These are phyloP conservation scores for Medicago truncatula DNA, from an alignment of 306 rosid species.

Conservation along the genomic window DNA sequence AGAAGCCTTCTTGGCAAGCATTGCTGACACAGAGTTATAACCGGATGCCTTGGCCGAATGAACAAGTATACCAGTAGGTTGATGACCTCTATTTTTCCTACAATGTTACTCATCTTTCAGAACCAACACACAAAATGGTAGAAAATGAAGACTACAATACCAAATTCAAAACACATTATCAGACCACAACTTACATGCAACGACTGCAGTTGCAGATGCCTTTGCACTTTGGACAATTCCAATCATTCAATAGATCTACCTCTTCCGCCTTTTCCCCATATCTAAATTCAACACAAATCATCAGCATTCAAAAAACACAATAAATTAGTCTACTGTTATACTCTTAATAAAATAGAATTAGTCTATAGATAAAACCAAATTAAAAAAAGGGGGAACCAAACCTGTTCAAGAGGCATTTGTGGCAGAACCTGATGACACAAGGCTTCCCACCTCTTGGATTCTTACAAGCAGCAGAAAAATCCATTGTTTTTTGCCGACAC, in stretches of 20 bases:
- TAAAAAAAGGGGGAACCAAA: slow-evolving; percentile 27
- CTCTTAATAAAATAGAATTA: not conserved
- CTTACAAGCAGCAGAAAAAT: slow-evolving; percentile 61
- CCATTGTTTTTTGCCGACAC: slow-evolving; percentile 83
- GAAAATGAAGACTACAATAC: not conserved
- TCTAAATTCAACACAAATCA: slow-evolving; percentile 43
- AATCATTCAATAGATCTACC: slow-evolving; percentile 47
- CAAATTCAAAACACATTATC: not conserved
- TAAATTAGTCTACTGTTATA: not conserved
- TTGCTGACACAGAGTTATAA: slow-evolving; percentile 63
- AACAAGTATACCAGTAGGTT: slow-evolving; percentile 68
- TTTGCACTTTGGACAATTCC: slow-evolving; percentile 82
- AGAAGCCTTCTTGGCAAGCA: slow-evolving; percentile 43
- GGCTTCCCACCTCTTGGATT: slow-evolving; percentile 45
- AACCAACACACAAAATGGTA: slow-evolving; percentile 3
- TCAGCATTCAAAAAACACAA: slow-evolving; percentile 8
- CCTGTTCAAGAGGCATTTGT: slow-evolving; percentile 79
- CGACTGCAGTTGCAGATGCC: slow-evolving; percentile 77
- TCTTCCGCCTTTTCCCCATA: slow-evolving; percentile 72
- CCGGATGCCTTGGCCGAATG: slow-evolving; percentile 66
- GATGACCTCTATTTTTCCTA: slow-evolving; percentile 70
- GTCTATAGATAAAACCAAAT: not conserved
- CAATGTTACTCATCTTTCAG: slow-evolving; percentile 21
- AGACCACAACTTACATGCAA: slow-evolving; percentile 61
- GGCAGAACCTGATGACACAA: slow-evolving; percentile 60